Evolutionary conservation across 441 rosid species (phyloP).

Genomic region (Gossypium gossypioides): DNA sequence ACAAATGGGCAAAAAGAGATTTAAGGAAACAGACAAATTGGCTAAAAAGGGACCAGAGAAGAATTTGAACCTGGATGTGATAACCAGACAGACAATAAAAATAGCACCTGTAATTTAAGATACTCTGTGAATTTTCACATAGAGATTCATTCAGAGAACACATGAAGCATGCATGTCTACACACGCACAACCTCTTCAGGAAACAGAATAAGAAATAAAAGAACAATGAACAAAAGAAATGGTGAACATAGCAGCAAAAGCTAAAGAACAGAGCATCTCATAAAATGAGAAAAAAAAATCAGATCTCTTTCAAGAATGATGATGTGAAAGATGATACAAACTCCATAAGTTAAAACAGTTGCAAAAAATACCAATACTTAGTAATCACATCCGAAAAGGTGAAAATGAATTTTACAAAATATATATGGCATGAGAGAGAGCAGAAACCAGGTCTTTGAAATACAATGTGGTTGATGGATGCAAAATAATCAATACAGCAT

Average conservation of each 20-base stretch:
- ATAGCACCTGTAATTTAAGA: constrained; percentile 47
- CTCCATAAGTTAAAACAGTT: neutral
- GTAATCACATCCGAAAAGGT: neutral
- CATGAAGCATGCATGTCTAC: neutral
- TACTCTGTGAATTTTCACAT: neutral
- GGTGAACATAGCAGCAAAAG: neutral
- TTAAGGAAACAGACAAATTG: constrained; percentile 6
- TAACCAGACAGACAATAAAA: constrained; percentile 47
- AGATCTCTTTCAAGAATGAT: neutral
- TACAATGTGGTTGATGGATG: neutral
- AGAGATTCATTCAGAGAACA: neutral
- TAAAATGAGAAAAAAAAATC: neutral
- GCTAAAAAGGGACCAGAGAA: constrained; percentile 9
- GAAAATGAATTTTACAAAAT: neutral
- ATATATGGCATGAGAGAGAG: neutral
- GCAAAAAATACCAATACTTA: neutral
- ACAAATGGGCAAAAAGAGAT: neutral
- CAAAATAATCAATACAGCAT: constrained; percentile 12
- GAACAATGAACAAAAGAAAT: neutral
- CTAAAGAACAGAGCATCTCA: neutral
- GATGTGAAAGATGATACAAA: neutral
- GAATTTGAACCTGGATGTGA: constrained; percentile 55
- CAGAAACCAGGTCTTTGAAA: neutral
- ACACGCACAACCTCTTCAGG: neutral
- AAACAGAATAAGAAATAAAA: neutral